Evolutionary conservation across 192 early-diverging fungal genomes (phyloP), one percentile per base, ranked within the genome.

Genomic region (Coemansia asiatica): DNA sequence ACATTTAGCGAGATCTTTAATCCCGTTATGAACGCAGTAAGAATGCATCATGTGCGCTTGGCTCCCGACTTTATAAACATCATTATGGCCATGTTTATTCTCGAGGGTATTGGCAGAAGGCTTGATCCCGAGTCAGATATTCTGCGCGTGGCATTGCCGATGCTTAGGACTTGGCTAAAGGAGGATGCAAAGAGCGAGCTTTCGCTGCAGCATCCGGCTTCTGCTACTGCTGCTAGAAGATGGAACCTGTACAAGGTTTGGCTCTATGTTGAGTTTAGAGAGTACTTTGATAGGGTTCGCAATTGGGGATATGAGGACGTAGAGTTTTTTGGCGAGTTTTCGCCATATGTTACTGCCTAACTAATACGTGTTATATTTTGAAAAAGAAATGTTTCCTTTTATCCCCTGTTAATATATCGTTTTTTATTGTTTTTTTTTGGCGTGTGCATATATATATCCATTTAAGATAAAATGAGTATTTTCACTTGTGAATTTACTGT

Each of bases 61-160:
- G 97, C 96, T 68, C 93, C 95, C 0, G 95, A 96, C 66, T 98
- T 97, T 81, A 89, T 92, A 8, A 97, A 96, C 79, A 89, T 97
- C 18, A 88, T 94, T 9, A 88, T 98, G 36, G 88, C 91, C 8
- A 92, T 96, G 61, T 86, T 97, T 81, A 84, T 98, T 59, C 72
- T 98, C 1, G 97, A 98, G 74, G 97, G 97, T 0, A 92, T 98
- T 73, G 97, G 97, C 5, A 72, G 94, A 23, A 87, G 90, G 48
- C 72, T 98, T 56, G 91, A 98, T 74, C 94, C 94, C 0, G 87
- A 94, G 9, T 84, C 96, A 22, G 97, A 98, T 76, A 83, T 98
- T 26, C 83, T 98, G 68, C 89, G 92, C 51, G 90, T 81, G 15
- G 90, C 91, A 6, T 58, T 92, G 51, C 91, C 91, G 0, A 87